These are phyloP conservation scores for Chrysanthemum lavandulifolium DNA, from an alignment of 129 eudicot species.

Conservation along the genomic window DNA sequence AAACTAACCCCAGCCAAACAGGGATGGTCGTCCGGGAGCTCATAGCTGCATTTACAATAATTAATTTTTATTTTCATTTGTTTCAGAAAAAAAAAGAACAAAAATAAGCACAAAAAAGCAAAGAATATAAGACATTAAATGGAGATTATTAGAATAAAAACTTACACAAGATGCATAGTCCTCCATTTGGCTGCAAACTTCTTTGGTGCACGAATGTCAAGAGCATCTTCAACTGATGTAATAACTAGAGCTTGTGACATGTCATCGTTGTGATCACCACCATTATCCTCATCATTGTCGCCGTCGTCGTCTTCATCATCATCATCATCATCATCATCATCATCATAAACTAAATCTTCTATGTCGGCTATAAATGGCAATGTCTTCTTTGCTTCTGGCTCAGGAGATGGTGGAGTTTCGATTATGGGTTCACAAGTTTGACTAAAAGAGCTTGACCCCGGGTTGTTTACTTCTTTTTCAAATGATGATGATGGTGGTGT, in stretches of 20 bases:
- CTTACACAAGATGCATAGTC: slow-evolving; percentile 76
- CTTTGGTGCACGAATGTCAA: slow-evolving; percentile 27
- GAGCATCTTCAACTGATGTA: slow-evolving; percentile 9
- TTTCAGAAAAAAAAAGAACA: background rate
- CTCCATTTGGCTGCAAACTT: slow-evolving; percentile 32
- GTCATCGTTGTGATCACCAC: slow-evolving; percentile 24
- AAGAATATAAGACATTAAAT: background rate
- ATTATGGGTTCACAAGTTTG: no score
- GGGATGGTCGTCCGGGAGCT: slow-evolving; percentile 56
- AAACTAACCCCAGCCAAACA: slow-evolving; percentile 46
- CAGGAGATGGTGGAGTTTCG: no score
- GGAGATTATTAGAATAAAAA: background rate
- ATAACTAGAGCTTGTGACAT: slow-evolving; percentile 41
- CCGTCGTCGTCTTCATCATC: slow-evolving; percentile 24
- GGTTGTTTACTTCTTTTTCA: no score
- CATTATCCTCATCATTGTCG: slow-evolving; percentile 7
- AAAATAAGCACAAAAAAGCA: background rate
- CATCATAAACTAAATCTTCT: slow-evolving; percentile 1
- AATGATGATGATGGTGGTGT: no score
- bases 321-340: slow-evolving; percentile 44
- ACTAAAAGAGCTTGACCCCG: no score
- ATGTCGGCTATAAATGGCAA: no score
- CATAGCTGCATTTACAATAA: slow-evolving; percentile 40
- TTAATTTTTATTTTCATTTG: background rate
- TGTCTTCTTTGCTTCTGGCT: no score